Evolutionary conservation across 495 filamentous ascomycete species (phyloP), one percentile per base, ranked within the genome.

Genomic region (Xylaria acuta): DNA sequence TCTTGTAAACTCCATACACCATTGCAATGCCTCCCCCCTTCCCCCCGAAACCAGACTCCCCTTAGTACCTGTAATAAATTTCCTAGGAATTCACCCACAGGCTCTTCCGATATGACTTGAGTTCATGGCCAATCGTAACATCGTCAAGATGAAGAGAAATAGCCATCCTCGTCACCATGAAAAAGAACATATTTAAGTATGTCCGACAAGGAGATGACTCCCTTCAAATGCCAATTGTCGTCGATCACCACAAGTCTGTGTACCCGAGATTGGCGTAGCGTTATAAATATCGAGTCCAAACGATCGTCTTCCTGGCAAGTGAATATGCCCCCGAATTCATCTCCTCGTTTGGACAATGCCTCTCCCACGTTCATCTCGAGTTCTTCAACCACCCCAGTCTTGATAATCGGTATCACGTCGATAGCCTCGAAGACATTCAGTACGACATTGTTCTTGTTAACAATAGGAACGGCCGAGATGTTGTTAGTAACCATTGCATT

Each of bases 391-490:
- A 89, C 90, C 18, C 94, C 94, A 14, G 94, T 95, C 79, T 96
- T 97, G 79, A 99, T 98, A 75, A 97, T 87, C 0, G 94, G 92
- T 74, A 99, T 97, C 56, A 99, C 94, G 83, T 99, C 96, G 59
- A 99, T 95, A 9, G 96, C 93, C 81, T 99, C 97, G 76, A 98
- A 99, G 7, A 98, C 94, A 79, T 99, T 99, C 74, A 97, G 89
- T 1, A 99, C 88, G 77, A 76, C 86, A 88, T 92, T 90, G 76
- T 94, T 90, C 27, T 87, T 85, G 78, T 98, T 96, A 62, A 98
- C 79, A 71, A 99, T 97, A 3, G 96, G 96, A 40, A 99, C 93
- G 73, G 94, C 96, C 34, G 93, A 97, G 75, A 99, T 98, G 78
- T 92, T 97, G 79, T 91, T 86, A 79, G 93, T 92, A 53, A 99